Evolutionary conservation across 2,329 filamentous ascomycete genomes (phyloP), one percentile per base, ranked within the genome.

Genomic region (Hypoxylon sp.): DNA sequence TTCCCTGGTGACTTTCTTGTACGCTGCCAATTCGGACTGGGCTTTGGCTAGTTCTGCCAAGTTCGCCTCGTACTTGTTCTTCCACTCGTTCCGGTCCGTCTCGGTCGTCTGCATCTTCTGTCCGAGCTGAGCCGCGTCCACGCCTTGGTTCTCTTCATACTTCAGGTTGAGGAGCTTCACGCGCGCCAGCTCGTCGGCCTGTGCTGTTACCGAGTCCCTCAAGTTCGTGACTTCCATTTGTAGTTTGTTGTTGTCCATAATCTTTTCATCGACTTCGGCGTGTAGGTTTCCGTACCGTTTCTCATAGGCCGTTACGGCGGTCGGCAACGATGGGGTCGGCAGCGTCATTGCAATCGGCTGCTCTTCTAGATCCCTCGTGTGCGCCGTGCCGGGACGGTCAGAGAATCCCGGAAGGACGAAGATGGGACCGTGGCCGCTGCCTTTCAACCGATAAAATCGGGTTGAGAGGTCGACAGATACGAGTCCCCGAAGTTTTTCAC

Each of bases 381-480:
- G 66, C 49, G 67, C 63, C 5, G 74, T 71, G 13, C 67, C 72
- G 0, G 80, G 76, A 45, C 82, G 78, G 15, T 73, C 66, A 8
- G 73, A 69, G 49, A 75, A 74, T 2, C 75, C 80, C 1, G 80
- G 81, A 19, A 82, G 68, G 5, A 84, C 67, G 60, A 83, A 83
- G 50, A 84, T 68, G 36, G 80, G 78, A 2, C 73, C 71, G 25
- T 68, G 65, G 0, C 75, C 74, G 9, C 70, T 70, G 12, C 72
- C 73, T 16, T 75, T 73, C 16, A 83, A 61, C 12, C 81, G 78
- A 63, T 78, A 81, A 64, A 77, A 83, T 2, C 81, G 71, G 16
- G 81, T 81, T 21, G 57, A 63, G 7, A 83, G 53, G 59, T 83
- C 77, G 12, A 82, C 65, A 13, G 71, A 66, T 0, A 79, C 73